Conservation (phyloP, 768 basidiomycete genomes). For the Cantharellus cinnabarinus region DNA sequence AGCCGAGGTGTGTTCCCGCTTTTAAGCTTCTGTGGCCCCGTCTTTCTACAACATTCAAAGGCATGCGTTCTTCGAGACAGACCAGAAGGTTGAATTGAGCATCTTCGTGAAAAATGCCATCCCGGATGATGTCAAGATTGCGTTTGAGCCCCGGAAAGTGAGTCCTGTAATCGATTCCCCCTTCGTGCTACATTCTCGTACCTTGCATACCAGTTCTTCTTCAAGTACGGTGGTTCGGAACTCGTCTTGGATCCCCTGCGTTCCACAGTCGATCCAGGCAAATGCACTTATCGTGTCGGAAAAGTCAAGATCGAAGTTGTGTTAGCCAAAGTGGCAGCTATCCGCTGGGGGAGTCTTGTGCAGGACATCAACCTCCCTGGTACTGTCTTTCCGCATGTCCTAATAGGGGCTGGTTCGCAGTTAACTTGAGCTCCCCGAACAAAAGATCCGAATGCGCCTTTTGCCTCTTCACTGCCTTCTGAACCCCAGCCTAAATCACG, state of each 20-base stretch:
- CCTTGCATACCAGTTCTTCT: constrained; percentile 1
- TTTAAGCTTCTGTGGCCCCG: neutral
- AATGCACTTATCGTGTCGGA: constrained; percentile 45
- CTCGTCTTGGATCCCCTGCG: constrained; percentile 62
- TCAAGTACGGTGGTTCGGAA: constrained; percentile 38
- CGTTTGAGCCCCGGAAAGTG: constrained; percentile 33
- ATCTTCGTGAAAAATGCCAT: constrained; percentile 65
- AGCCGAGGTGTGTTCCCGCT: constrained; percentile 4
- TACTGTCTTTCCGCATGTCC: constrained; percentile 15
- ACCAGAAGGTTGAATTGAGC: constrained; percentile 49
- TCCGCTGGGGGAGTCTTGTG: constrained; percentile 55
- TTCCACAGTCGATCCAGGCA: constrained; percentile 50
- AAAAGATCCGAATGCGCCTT: constrained; percentile 15
- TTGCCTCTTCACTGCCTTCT: constrained; percentile 18
- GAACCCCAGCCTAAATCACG: constrained; percentile 14
- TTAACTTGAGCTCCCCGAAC: constrained; percentile 9
- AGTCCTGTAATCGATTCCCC: neutral
- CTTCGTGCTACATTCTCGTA: too few relatives aligned
- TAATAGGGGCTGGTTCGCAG: constrained; percentile 6
- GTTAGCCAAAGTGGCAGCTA: constrained; percentile 42
- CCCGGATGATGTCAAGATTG: constrained; percentile 36
- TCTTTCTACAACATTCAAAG: constrained; percentile 17
- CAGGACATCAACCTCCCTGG: constrained; percentile 32
- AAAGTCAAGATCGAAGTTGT: constrained; percentile 79
- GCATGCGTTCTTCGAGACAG: constrained; percentile 78